These are phyloP conservation scores for Trichoderma cornu-damae DNA, from an alignment of 2,329 filamentous ascomycete species.

Conservation along the genomic window DNA sequence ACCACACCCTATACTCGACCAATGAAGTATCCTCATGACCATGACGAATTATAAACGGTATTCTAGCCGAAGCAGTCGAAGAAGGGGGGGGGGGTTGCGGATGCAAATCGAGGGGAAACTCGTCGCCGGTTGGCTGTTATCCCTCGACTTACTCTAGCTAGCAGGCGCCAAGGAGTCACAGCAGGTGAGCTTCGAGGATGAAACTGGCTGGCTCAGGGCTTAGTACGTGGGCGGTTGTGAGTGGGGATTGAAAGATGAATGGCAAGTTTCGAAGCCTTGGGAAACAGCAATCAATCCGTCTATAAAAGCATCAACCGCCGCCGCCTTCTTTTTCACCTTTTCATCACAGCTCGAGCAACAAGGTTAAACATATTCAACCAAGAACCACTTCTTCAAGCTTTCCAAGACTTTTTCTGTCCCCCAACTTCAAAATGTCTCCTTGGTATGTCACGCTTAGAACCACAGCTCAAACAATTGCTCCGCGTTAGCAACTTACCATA, in stretches of 20 bases:
- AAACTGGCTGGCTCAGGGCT: background rate
- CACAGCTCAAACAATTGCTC: background rate
- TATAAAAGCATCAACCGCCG: slow-evolving; percentile 2
- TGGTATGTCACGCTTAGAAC: background rate
- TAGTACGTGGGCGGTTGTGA: background rate
- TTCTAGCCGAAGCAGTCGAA: background rate
- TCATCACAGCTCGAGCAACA: background rate
- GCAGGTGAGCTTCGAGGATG: background rate
- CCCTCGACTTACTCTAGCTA: background rate
- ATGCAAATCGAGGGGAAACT: background rate
- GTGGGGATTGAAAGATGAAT: background rate
- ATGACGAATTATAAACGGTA: background rate
- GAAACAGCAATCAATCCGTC: background rate
- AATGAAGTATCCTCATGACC: background rate
- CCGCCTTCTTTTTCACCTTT: background rate
- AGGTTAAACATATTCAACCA: background rate
- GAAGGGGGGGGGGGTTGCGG: background rate
- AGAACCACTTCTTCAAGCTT: background rate
- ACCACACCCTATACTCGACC: background rate
- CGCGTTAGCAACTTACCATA: too few relatives aligned
- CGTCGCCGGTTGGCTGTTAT: background rate
- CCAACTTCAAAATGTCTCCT: slow-evolving; percentile 15
- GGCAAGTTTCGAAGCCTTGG: background rate
- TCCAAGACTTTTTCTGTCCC: background rate
- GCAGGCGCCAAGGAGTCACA: background rate